Evolutionary conservation across 2,329 filamentous ascomycete species (phyloP), one percentile per base, ranked within the genome.

Genomic region (Laburnicola sp.): DNA sequence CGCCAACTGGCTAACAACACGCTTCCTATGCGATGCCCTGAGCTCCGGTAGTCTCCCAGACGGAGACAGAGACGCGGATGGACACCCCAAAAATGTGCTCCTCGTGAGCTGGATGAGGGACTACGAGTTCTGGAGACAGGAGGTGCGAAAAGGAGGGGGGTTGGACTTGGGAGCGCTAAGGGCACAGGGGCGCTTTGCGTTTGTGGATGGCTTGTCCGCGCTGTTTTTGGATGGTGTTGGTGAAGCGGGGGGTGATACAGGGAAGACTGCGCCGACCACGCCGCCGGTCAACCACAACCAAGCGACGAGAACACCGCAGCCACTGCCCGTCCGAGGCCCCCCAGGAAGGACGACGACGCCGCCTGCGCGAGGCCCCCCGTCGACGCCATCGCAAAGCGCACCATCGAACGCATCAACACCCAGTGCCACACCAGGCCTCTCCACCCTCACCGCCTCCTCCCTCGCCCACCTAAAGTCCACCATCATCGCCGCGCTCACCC

Each of bases 31-130:
- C 67, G 75, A 75, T 42, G 74, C 78, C 11, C 65, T 85, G 31
- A 62, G 51, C 50, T 45, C 39, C 5, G 56, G 50, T 31, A 25
- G 66, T 16, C 16, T 16, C 16, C 16, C 16, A 27, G 65, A 74
- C 21, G 40, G 45, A 4, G 36, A 46, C 26, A 38, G 35, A 10
- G 59, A 47, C 28, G 58, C 63, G 11, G 56, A 57, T 8, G 45
- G 41, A 37, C 62, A 56, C 4, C 58, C 59, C 6, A 45, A 35
- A 7, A 71, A 69, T 16, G 73, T 97, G 0, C 78, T 96, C 2
- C 78, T 97, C 2, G 85, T 94, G 51, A 95, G 89, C 75, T 96
- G 94, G 74, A 76, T 96, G 73, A 82, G 89, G 53, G 87, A 93
- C 63, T 82, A 81, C 57, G 76, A 82, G 1, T 95, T 96, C 68